Evolutionary conservation across 2,329 filamentous ascomycete species (phyloP).

Genomic region (Fusarium anthophilum): DNA sequence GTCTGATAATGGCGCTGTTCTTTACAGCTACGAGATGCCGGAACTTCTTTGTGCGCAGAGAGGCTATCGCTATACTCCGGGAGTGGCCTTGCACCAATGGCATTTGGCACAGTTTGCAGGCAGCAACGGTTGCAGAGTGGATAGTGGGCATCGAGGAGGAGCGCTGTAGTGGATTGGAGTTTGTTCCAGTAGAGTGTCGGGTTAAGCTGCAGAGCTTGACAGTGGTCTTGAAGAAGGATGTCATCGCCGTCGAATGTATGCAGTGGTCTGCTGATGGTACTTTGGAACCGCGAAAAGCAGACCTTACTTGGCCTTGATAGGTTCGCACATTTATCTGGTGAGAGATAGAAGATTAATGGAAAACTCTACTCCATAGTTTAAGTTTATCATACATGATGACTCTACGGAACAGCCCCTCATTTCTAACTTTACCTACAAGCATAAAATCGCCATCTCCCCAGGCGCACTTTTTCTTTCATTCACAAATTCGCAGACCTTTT

Average conservation of each 20-base stretch:
- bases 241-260: background rate
- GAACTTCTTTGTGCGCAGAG: background rate
- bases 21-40: background rate
- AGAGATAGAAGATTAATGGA: accelerated
- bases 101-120: background rate
- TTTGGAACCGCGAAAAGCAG: background rate
- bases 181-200: background rate
- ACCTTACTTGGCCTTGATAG: background rate
- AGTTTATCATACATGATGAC: background rate
- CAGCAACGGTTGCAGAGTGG: background rate
- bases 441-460: background rate
- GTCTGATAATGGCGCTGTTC: background rate
- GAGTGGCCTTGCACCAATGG: background rate
- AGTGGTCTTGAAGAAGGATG: background rate
- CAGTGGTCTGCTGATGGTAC: background rate
- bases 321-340: too few relatives aligned
- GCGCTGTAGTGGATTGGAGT: background rate
- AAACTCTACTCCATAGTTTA: background rate
- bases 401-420: background rate
- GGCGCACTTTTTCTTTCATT: background rate
- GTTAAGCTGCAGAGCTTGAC: background rate
- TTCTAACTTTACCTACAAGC: background rate
- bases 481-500: background rate
- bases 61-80: background rate
- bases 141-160: background rate